Base-by-base conservation (phyloP, 257 asterid genomes). In the Verbascum thapsus region DNA sequence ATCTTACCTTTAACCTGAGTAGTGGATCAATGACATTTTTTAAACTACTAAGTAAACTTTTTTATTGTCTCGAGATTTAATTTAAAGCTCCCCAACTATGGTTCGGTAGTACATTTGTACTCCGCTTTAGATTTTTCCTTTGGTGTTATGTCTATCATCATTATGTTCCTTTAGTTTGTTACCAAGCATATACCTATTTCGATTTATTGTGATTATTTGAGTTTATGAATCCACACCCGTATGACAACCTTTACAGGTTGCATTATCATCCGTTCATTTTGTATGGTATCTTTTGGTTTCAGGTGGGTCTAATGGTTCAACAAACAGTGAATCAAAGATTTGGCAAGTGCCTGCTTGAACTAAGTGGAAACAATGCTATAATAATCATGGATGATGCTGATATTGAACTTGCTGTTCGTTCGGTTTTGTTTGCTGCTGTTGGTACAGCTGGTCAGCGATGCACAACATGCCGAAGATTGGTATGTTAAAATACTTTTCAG, bases 361-460 rank as follows among this genome's bases (percentile, higher is more conserved):
- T 94, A 68, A 94, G 99, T 62, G 99, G 99, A 44, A 94, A 94
- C 55, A 94, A 94, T 70, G 99, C 99, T 58, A 90, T 94, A 66
- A 83, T 90, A 30, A 81, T 94, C 66, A 94, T 90, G 99, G 99
- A 90, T 54, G 99, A 90, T 75, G 98, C 95, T 2, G 95, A 94
- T 59, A 68, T 76, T 41, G 90, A 94, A 74, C 96, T 94, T 51
- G 98, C 95, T 22, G 96, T 88, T 67, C 98, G 92, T 40, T 84
- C 99, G 18, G 88, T 94, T 72, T 53, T 94, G 54, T 94, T 94
- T 70, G 99, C 99, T 39, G 99, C 98, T 56, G 98, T 94, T 63
- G 98, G 99, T 71, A 90, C 98, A 15, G 99, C 98, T 80, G 99
- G 99, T 56, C 99, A 94, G 73, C 89, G 99, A 63, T 94, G 99